These are phyloP conservation scores for Dendrocalamus sinicus DNA, from an alignment of 176 grass and related monocot genomes.

Conservation along the genomic window DNA sequence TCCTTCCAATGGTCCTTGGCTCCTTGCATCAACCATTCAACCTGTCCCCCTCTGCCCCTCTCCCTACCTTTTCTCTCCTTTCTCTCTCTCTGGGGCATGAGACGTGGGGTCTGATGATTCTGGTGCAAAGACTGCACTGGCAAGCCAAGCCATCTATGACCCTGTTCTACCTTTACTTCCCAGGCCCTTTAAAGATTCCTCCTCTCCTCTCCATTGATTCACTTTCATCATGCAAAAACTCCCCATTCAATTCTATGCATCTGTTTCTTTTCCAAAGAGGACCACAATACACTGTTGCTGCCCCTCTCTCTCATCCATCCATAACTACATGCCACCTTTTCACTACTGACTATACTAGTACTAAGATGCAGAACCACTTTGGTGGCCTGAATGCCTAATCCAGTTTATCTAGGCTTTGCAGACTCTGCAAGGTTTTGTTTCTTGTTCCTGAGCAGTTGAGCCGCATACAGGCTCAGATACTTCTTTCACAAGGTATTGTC, in stretches of 20 bases:
- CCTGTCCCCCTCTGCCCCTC: background rate
- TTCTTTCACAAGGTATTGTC: slow-evolving; percentile 35
- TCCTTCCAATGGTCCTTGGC: background rate
- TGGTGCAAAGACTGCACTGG: slow-evolving; percentile 34
- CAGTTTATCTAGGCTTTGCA: background rate
- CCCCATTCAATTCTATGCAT: slow-evolving; percentile 1
- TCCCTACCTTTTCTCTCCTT: background rate
- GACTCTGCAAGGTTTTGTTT: background rate
- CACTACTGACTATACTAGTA: background rate
- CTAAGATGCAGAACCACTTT: slow-evolving; percentile 20
- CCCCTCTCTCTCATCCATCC: slow-evolving; percentile 16
- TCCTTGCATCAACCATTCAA: background rate
- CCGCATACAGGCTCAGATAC: background rate
- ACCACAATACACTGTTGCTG: slow-evolving; percentile 40
- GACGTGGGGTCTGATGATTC: slow-evolving; percentile 34
- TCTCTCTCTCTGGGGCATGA: background rate
- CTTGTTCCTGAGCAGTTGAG: background rate
- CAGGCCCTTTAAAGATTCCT: slow-evolving; percentile 42
- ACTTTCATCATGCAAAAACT: slow-evolving; percentile 15
- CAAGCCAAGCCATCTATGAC: slow-evolving; percentile 18
- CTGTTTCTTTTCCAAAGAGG: slow-evolving; percentile 39
- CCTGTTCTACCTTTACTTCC: slow-evolving; percentile 38
- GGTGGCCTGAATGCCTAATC: slow-evolving; percentile 27
- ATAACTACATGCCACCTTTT: slow-evolving; percentile 43
- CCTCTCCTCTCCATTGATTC: slow-evolving; percentile 19